These are phyloP conservation scores for Haplosporangium gracile DNA, from an alignment of 192 early-diverging fungal genomes.

Conservation along the genomic window DNA sequence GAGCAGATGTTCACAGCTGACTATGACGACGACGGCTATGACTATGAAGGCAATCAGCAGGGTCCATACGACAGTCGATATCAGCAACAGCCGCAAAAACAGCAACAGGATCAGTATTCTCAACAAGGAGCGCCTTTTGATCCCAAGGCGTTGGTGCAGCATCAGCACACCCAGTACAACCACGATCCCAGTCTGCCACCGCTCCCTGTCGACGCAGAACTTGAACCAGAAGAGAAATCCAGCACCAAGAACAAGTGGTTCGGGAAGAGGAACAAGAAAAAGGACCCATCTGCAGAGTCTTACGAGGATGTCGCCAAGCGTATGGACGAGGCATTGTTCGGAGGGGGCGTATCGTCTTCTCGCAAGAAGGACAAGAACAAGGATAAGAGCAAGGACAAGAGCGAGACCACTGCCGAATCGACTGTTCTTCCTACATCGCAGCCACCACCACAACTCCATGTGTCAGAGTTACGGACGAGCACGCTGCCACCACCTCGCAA, in stretches of 20 bases:
- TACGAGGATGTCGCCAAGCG: slow-evolving; percentile 41
- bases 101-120: slow-evolving; percentile 1
- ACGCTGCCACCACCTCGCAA: slow-evolving; percentile 8
- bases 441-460: neutral
- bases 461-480: neutral
- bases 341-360: slow-evolving; percentile 6
- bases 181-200: slow-evolving; percentile 11
- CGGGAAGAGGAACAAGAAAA: slow-evolving; percentile 27
- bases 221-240: neutral
- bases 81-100: slow-evolving; percentile 7
- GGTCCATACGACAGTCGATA: neutral
- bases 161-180: slow-evolving; percentile 8
- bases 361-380: slow-evolving; percentile 27
- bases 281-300: slow-evolving; percentile 10
- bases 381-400: slow-evolving; percentile 17
- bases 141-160: neutral
- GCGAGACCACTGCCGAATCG: neutral
- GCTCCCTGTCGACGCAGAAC: neutral
- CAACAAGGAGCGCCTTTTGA: slow-evolving; percentile 4
- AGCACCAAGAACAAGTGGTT: slow-evolving; percentile 35
- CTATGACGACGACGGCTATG: neutral
- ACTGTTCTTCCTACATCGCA: neutral
- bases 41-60: slow-evolving; percentile 3
- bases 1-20: neutral
- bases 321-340: slow-evolving; percentile 52